Base-by-base conservation (phyloP, 2,329 filamentous ascomycete species). In the Hypoxylon sp. region DNA sequence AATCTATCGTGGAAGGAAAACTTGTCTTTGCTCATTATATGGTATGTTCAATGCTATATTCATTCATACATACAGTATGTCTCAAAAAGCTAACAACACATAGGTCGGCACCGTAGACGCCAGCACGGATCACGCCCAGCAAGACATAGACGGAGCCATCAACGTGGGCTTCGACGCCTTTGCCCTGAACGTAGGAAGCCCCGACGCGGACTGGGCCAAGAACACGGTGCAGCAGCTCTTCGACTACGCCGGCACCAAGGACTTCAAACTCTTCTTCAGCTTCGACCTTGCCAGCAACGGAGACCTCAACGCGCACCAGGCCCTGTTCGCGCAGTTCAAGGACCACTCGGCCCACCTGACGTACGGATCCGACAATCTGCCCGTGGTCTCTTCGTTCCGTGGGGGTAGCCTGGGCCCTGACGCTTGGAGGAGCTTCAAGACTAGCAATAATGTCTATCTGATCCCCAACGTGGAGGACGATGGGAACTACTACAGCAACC, bases 261-360 rank as follows among this genome's bases (percentile, higher is more conserved):
- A 60, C 25, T 69, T 73, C 59, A 69, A 68, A 55, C 59, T 72
- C 5, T 72, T 72, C 55, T 65, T 73, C 55, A 72, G 69, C 45
- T 64, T 73, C 51, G 71, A 72, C 47, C 53, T 71, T 27, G 67
- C 55, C 34, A 63, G 63, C 17, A 50, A 55, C 9, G 42, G 44
- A 3, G 59, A 67, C 34, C 57, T 66, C 15, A 57, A 55, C 54
- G 57, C 60, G 21, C 63, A 66, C 55, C 56, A 49, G 34, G 36
- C 47, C 7, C 61, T 69, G 17, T 61, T 64, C 46, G 29, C 38
- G 31, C 20, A 61, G n/a, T 69, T 61, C 54, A 55, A 60, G 3
- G 55, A 55, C 41, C 57, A 66, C 37, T 15, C 59, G 59, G 61
- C 67, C 60, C 73, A 62, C 51, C 66, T 50, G 59, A 65, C 23